phyloP scores from a whole-genome alignment of 345 rosid species.

The Anacardium occidentale region DNA sequence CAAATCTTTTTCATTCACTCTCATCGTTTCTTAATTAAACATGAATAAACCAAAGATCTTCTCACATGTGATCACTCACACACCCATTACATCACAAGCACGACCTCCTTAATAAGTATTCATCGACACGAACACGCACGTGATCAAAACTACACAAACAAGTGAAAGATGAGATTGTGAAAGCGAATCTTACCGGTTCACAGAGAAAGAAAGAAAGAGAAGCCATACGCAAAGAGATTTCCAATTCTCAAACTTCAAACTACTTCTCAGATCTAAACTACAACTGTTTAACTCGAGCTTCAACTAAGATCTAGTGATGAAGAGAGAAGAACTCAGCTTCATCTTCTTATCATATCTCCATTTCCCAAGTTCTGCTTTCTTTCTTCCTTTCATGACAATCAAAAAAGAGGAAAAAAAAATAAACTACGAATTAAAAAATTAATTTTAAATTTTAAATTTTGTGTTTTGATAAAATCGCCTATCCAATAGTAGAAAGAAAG shows the following conservation, averaged over 20 bases:
- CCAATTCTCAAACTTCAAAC: background rate
- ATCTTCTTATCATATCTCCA: constrained; percentile 20
- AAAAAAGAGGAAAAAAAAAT: background rate
- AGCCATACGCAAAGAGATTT: background rate
- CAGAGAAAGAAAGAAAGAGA: background rate
- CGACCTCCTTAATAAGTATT: background rate
- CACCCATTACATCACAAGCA: background rate
- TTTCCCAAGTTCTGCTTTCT: constrained; percentile 18
- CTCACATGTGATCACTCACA: constrained; percentile 30
- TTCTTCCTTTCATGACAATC: constrained; percentile 8
- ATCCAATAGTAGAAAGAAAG: constrained; percentile 36
- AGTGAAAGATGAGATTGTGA: constrained; percentile 14
- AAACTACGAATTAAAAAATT: background rate
- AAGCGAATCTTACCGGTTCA: constrained; percentile 45
- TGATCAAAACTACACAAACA: constrained; percentile 13
- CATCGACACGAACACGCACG: background rate
- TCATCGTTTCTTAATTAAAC: background rate
- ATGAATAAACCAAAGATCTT: constrained; percentile 18
- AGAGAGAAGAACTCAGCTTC: constrained; percentile 14
- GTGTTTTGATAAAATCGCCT: constrained; percentile 41
- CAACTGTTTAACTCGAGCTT: no score
- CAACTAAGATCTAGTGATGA: background rate
- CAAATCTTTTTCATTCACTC: constrained; percentile 19
- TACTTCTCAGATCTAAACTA: background rate
- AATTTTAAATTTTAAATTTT: constrained; percentile 8